Evolutionary conservation across 1,284 basidiomycete genomes (phyloP).

Genomic region (Phylloporus gajari): DNA sequence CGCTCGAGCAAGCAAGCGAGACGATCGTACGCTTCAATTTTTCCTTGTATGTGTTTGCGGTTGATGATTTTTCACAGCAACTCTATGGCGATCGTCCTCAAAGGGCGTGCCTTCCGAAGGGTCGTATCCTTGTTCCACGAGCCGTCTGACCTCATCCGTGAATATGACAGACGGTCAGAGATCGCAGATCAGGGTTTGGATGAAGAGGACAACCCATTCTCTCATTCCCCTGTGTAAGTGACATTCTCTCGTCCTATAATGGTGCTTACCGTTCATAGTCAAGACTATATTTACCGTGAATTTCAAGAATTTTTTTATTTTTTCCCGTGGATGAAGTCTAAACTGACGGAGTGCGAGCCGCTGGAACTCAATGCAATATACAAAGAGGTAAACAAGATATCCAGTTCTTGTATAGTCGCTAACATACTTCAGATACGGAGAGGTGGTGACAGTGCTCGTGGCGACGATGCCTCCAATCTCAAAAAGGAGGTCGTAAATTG

Average conservation of each 20-base stretch:
- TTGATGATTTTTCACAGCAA: not conserved
- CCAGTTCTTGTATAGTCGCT: not conserved
- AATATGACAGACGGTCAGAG: not conserved
- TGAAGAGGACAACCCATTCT: not conserved
- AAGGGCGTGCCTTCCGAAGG: not conserved
- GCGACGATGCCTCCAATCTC: not conserved
- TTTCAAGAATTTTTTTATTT: not conserved
- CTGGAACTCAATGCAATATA: not conserved
- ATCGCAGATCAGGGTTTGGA: not conserved
- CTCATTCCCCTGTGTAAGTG: not conserved
- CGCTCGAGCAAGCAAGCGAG: not conserved
- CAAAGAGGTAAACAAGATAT: not conserved
- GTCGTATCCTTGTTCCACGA: not conserved
- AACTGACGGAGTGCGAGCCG: not conserved
- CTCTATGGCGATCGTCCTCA: not conserved
- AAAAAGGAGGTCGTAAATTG: not conserved
- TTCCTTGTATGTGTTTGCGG: not conserved
- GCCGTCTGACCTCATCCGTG: not conserved
- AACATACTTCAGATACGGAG: not conserved
- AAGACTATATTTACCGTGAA: not conserved
- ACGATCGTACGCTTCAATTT: not conserved
- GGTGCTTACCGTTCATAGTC: not conserved
- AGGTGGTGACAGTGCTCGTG: not conserved
- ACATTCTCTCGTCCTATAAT: not conserved
- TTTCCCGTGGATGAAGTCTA: not conserved